Percentiles rank a stretch among this genome's conserved stretches.
Conservation (phyloP, 2,329 filamentous ascomycete species). For the Apiospora pterosperma region DNA sequence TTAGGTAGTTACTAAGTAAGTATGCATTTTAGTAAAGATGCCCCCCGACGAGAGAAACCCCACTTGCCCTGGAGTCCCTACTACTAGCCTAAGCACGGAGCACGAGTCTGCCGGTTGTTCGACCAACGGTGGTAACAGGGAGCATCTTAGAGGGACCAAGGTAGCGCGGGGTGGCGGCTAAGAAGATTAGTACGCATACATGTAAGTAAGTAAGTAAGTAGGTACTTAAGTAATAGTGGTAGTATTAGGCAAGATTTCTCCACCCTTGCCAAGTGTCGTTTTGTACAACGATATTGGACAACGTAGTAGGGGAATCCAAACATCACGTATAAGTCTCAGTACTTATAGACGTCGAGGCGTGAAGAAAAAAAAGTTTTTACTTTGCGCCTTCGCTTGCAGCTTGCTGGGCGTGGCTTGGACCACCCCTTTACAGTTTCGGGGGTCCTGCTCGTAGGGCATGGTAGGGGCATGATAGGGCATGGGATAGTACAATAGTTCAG, state of each 20-base stretch:
- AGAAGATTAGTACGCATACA: neutral
- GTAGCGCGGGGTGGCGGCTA: neutral
- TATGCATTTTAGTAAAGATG: neutral
- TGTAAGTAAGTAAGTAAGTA: neutral
- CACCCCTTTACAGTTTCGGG: neutral
- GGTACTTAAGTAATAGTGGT: no score
- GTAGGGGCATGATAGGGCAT: no score
- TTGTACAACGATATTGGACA: no score
- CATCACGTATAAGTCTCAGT: no score
- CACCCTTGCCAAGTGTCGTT: no score
- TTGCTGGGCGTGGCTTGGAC: neutral
- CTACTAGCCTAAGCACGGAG: neutral
- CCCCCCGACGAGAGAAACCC: neutral
- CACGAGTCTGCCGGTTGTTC: neutral
- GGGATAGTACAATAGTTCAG: neutral
- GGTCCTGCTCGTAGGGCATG: no score
- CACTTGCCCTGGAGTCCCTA: neutral
- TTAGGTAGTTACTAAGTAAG: no score
- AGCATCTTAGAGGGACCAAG: neutral
- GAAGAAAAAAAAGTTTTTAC: no score
- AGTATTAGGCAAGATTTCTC: no score
- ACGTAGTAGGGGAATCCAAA: no score
- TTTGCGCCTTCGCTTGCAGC: neutral
- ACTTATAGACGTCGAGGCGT: no score
- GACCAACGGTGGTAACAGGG: neutral